Evolutionary conservation across 148 eudicot genomes (phyloP).

Genomic region (Dianthus caryophyllus): DNA sequence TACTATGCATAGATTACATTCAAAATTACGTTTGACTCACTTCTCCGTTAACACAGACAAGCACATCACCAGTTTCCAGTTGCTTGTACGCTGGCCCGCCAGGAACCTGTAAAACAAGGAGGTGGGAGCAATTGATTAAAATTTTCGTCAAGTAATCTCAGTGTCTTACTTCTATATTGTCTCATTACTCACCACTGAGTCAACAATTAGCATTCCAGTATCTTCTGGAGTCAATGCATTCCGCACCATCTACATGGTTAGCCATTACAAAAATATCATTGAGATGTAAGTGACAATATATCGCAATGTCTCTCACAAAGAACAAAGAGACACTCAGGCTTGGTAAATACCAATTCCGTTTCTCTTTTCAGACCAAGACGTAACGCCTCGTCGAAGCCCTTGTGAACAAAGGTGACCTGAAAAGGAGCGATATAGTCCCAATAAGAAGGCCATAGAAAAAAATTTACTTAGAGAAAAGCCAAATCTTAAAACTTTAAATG

Average conservation of each 20-base stretch:
- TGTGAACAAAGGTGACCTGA: constrained; percentile 87
- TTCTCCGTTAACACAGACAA: constrained; percentile 73
- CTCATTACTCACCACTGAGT: constrained; percentile 72
- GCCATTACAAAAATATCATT: neutral
- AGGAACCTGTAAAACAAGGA: constrained; percentile 62
- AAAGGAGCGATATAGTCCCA: constrained; percentile 8
- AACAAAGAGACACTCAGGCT: neutral
- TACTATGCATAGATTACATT: neutral
- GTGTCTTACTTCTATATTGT: constrained; percentile 10
- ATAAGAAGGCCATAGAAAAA: neutral
- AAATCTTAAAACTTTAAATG: neutral
- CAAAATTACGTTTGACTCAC: constrained; percentile 32
- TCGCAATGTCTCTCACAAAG: neutral
- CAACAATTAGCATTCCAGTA: constrained; percentile 98
- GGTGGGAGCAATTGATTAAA: neutral
- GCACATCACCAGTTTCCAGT: constrained; percentile 98
- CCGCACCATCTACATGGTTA: constrained; percentile 70
- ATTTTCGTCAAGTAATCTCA: neutral
- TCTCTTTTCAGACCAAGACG: constrained; percentile 85
- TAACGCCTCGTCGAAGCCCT: constrained; percentile 96
- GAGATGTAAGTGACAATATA: constrained; percentile 4
- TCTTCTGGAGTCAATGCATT: constrained; percentile 74
- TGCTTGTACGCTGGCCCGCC: constrained; percentile 86
- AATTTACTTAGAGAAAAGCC: constrained; percentile 1
- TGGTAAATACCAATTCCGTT: constrained; percentile 67